A percentile compares a stretch with the other conserved stretches of the same genome.
These are phyloP conservation scores for Ceratocystis variospora DNA, from an alignment of 2,329 filamentous ascomycete genomes.

Conservation along the genomic window DNA sequence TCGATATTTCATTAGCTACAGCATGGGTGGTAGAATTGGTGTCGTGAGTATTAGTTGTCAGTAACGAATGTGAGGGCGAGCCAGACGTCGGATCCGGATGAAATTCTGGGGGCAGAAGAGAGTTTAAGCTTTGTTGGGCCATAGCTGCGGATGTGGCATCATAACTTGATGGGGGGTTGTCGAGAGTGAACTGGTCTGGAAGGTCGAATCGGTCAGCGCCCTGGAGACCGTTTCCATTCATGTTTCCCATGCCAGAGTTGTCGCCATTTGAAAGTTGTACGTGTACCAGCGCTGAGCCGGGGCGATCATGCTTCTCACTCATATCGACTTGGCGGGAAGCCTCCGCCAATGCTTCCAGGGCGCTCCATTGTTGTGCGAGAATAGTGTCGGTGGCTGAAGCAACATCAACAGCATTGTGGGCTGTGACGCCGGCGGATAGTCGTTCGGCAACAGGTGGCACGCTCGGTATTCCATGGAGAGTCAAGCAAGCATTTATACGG, in stretches of 20 bases:
- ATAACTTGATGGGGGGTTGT: conserved; percentile 40
- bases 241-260: conserved; percentile 11
- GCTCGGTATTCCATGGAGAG: conserved; percentile 55
- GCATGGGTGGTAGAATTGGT: conserved; percentile 6
- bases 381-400: conserved; percentile 21
- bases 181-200: conserved; percentile 45
- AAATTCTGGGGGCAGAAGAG: conserved; percentile 15
- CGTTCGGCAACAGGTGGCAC: conserved; percentile 15
- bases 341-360: conserved; percentile 74
- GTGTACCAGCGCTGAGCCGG: conserved; percentile 26
- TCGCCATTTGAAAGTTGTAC: conserved; percentile 20
- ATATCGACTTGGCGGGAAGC: conserved; percentile 69
- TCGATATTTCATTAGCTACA: neutral
- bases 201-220: conserved; percentile 35
- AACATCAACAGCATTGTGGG: conserved; percentile 17
- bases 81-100: neutral
- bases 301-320: conserved; percentile 41
- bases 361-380: conserved; percentile 54
- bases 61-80: conserved; percentile 6
- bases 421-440: conserved; percentile 4
- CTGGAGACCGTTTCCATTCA: conserved; percentile 7
- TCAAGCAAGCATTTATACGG: conserved; percentile 58
- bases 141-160: conserved; percentile 26
- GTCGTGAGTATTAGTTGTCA: conserved; percentile 5
- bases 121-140: conserved; percentile 14